phyloP scores from a whole-genome alignment of 768 basidiomycete genomes.

The Lentinula aciculospora region DNA sequence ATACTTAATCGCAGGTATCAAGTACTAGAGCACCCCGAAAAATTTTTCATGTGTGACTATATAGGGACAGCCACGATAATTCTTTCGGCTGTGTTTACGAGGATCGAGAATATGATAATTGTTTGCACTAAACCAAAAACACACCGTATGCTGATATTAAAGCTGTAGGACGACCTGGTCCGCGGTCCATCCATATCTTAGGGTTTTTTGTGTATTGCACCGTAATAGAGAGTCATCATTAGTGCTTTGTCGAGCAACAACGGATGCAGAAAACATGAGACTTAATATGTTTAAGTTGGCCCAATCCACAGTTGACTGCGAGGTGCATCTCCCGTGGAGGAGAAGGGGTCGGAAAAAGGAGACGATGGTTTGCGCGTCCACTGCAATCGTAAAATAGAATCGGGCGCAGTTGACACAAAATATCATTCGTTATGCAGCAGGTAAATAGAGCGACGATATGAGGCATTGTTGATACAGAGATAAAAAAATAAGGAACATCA shows the following conservation, averaged over 20 bases:
- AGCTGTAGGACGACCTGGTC: not conserved
- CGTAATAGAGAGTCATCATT: not conserved
- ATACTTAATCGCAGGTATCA: not conserved
- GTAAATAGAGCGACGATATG: constrained; percentile 18
- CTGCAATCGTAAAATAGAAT: not conserved
- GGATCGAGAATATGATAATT: not conserved
- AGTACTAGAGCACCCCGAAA: not conserved
- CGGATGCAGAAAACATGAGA: constrained; percentile 5
- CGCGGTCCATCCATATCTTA: not conserved
- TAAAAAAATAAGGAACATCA: constrained; percentile 25
- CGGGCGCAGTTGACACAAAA: not conserved
- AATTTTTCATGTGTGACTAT: not conserved
- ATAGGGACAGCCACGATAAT: not conserved
- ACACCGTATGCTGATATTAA: not conserved
- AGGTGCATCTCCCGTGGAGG: constrained; percentile 2
- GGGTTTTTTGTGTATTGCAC: not conserved
- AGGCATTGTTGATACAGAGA: constrained; percentile 20
- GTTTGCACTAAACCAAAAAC: not conserved
- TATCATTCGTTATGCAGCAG: not conserved
- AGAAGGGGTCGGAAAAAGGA: not conserved
- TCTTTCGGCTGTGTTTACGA: not conserved
- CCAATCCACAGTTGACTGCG: not conserved
- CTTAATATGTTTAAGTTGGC: constrained; percentile 1
- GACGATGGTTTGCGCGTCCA: not conserved
- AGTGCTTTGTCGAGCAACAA: not conserved